phyloP scores from a whole-genome alignment of 169 alveolate species.

The Eimeria necatrix region DNA sequence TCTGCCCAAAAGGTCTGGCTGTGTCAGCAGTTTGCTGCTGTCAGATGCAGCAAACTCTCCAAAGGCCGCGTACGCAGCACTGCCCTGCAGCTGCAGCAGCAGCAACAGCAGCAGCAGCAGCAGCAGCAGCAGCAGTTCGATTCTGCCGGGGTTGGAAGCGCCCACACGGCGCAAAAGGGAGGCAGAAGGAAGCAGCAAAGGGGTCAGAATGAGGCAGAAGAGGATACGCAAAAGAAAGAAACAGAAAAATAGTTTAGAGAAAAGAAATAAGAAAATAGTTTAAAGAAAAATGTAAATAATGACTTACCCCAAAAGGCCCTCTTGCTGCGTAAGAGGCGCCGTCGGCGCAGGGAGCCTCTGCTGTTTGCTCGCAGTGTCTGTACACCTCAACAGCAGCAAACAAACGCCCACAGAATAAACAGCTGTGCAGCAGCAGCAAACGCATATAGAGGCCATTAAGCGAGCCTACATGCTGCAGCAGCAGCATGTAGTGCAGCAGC shows the following conservation, averaged over 20 bases:
- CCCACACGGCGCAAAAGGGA: not conserved
- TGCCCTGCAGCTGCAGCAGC: constrained; percentile 32
- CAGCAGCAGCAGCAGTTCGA: not conserved
- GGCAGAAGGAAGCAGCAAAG: not conserved
- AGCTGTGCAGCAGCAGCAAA: too few relatives aligned
- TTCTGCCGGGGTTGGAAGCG: not conserved
- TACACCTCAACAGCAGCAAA: not conserved
- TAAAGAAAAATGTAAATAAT: not conserved
- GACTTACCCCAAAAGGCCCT: constrained; percentile 16
- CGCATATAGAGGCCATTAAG: too few relatives aligned
- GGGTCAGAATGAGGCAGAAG: not conserved
- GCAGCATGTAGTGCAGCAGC: too few relatives aligned
- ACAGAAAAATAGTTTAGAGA: not conserved
- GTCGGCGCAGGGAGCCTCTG: not conserved
- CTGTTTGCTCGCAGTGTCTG: not conserved
- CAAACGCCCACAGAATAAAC: too few relatives aligned
- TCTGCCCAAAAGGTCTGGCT: not conserved
- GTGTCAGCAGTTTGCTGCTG: not conserved
- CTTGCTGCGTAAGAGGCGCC: not conserved
- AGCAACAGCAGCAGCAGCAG: constrained; percentile 23
- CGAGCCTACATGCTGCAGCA: too few relatives aligned
- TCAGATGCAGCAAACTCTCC: not conserved
- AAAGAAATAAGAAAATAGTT: too few relatives aligned
- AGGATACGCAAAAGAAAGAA: not conserved
- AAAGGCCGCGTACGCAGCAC: not conserved